Evolutionary conservation across 805 yeast genomes (phyloP), one percentile per base, ranked within the genome.

Genomic region (Hanseniaspora mollemarum): DNA sequence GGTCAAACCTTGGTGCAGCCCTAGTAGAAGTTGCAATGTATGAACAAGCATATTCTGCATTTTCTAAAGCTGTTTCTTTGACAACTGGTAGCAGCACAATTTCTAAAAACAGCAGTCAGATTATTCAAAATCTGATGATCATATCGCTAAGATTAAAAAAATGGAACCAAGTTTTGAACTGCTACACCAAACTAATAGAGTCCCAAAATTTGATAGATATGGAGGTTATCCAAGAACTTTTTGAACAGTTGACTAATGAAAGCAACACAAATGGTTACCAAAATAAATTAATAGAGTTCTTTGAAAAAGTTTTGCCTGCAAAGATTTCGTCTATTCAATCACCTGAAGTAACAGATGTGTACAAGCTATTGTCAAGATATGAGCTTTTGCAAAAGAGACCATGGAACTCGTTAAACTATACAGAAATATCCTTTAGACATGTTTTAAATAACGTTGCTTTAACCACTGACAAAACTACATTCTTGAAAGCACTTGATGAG

Each of bases 1-100:
- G 98, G 98, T 80, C 94, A 10, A 92, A 92, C 61, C 71, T 92
- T 58, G 87, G 95, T 4, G 80, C 92, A 10, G 80, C 96, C 0
- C 72, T 85, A 50, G 67, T 87, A 36, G 75, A 75, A 55, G 60
- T 75, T 48, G 80, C 75, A 49, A 83, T 84, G 63, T 64, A 75
- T 19, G 74, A 76, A 55, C 94, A 87, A 57, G 95, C 97, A 0
- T 81, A 85, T 60, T 79, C 77, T 55, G 96, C 98, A 1, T 70
- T 90, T 57, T 79, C 82, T 59, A 79, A 79, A 55, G 96, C 97
- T 0, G 73, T 85, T 18, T 48, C 98, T 1, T 70, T 90, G 57
- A 80, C 83, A 59, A 79, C 79, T 55, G 95, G 97, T 0, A 73
- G 85, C 19, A 69, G 81, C 37, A 81, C 87, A 33, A 81, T 79